A percentile compares a stretch with the other conserved stretches of the same genome.
These are phyloP conservation scores for Polyporus arcularius DNA, from an alignment of 768 basidiomycete genomes.

Conservation along the genomic window DNA sequence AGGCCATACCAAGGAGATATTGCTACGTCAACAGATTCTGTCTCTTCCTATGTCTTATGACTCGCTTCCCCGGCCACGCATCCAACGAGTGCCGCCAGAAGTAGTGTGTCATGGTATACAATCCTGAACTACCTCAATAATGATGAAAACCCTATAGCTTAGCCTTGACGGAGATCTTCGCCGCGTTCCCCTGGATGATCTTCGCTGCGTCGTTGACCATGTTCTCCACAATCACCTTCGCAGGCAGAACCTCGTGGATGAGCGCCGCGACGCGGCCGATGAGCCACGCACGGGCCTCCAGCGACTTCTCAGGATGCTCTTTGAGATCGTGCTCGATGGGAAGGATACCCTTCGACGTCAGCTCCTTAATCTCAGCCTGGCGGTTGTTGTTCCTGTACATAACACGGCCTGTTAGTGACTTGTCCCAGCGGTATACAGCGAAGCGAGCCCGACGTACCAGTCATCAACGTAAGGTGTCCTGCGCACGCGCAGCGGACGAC, in stretches of 20 bases:
- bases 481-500: constrained; percentile 83
- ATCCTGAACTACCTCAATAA: too few species aligned
- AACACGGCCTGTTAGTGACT: not conserved
- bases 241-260: constrained; percentile 77
- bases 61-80: too few species aligned
- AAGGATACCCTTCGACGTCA: constrained; percentile 82
- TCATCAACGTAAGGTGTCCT: constrained; percentile 84
- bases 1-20: too few species aligned
- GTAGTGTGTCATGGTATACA: too few species aligned
- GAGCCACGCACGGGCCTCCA: constrained; percentile 69
- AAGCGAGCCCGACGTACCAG: constrained; percentile 52
- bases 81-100: too few species aligned
- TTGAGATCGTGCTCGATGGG: constrained; percentile 72
- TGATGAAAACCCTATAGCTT: constrained; percentile 55
- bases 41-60: too few species aligned
- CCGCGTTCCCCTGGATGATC: constrained; percentile 44
- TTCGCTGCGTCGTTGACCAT: constrained; percentile 68
- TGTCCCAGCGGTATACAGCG: not conserved
- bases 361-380: constrained; percentile 76
- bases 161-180: constrained; percentile 43
- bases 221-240: constrained; percentile 77
- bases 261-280: constrained; percentile 82
- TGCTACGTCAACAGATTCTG: too few species aligned
- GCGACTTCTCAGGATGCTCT: constrained; percentile 78
- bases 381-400: constrained; percentile 69